phyloP scores from a whole-genome alignment of 257 asterid species.

The Echites panduratus region DNA sequence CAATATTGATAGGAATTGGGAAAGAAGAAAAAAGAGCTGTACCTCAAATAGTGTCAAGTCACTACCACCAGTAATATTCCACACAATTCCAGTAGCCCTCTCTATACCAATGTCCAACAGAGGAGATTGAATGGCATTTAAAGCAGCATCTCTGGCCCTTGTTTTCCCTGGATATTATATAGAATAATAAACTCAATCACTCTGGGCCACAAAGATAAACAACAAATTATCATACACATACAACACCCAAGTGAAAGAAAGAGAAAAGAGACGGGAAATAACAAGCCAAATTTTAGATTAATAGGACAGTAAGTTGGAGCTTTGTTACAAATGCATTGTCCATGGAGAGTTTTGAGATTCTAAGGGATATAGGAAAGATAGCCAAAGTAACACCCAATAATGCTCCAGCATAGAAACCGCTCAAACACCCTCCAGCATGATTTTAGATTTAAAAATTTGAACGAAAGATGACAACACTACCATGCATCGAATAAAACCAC shows the following conservation, averaged over 20 bases:
- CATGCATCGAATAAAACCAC: background rate
- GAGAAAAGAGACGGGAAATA: background rate
- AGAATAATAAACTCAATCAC: slow-evolving; percentile 18
- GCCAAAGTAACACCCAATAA: background rate
- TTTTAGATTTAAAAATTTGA: background rate
- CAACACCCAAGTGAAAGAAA: background rate
- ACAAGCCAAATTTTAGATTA: background rate
- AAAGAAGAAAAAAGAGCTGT: slow-evolving; percentile 8
- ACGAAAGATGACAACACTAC: background rate
- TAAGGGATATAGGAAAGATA: background rate
- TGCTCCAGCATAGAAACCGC: background rate
- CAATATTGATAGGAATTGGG: slow-evolving; percentile 3
- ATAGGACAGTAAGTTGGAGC: background rate
- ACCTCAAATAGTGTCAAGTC: slow-evolving; percentile 95
- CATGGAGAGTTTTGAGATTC: background rate
- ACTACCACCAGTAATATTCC: slow-evolving; percentile 94
- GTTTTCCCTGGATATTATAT: slow-evolving; percentile 59
- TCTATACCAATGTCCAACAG: slow-evolving; percentile 84
- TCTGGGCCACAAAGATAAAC: slow-evolving; percentile 4
- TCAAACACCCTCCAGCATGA: background rate
- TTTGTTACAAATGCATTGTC: background rate
- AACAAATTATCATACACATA: background rate
- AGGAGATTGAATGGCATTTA: slow-evolving; percentile 89
- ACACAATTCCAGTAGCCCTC: slow-evolving; percentile 95
- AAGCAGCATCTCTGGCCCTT: slow-evolving; percentile 92